Conservation (phyloP, 805 yeast species). For the Pichia ethanolica region DNA sequence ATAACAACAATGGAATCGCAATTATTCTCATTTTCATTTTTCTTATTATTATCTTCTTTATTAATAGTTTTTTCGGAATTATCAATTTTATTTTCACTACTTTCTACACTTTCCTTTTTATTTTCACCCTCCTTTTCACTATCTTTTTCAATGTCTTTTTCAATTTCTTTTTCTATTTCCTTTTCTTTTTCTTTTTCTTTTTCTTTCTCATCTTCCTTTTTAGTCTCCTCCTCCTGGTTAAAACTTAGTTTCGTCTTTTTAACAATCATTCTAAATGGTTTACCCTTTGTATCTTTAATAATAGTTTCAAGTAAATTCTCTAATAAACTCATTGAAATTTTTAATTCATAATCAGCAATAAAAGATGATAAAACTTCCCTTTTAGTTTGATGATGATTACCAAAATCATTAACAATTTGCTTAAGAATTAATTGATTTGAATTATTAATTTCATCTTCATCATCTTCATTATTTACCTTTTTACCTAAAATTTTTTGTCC, state of each 20-base stretch:
- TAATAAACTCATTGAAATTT: slow-evolving; percentile 48
- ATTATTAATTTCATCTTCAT: not conserved
- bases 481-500: slow-evolving; percentile 4
- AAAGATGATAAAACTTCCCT: slow-evolving; percentile 34
- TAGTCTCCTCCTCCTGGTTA: too few species aligned
- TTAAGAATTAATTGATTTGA: slow-evolving; percentile 10
- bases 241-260: slow-evolving; percentile 6
- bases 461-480: not conserved
- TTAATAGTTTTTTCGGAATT: too few species aligned
- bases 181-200: slow-evolving; percentile 7
- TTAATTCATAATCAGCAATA: slow-evolving; percentile 66
- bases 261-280: slow-evolving; percentile 32
- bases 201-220: not conserved
- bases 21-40: not conserved
- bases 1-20: slow-evolving; percentile 5
- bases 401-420: slow-evolving; percentile 20
- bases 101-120: too few species aligned
- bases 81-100: too few species aligned
- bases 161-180: too few species aligned
- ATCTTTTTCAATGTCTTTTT: too few species aligned
- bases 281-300: slow-evolving; percentile 23
- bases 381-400: slow-evolving; percentile 24
- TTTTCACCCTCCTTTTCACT: too few species aligned
- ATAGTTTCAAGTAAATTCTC: slow-evolving; percentile 36
- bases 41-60: too few species aligned